Evolutionary conservation across 2,329 filamentous ascomycete genomes (phyloP).

Genomic region (Tolypocladium ophioglossoides): DNA sequence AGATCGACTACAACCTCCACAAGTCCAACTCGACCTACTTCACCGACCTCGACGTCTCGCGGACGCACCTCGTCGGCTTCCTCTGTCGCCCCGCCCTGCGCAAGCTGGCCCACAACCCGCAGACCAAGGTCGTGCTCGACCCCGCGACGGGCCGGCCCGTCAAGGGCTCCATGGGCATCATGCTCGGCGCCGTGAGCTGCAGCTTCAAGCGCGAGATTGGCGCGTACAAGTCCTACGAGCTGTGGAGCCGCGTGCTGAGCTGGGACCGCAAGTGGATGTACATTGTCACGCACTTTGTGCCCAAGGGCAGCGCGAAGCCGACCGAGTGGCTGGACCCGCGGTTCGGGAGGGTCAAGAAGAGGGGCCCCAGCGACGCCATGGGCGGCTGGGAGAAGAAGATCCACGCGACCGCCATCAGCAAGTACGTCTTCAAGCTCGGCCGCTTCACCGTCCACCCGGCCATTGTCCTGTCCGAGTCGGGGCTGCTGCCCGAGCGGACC

Average conservation of each 20-base stretch:
- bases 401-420: slow-evolving; percentile 61
- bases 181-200: slow-evolving; percentile 63
- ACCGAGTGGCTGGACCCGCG: slow-evolving; percentile 39
- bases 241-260: slow-evolving; percentile 58
- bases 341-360: slow-evolving; percentile 29
- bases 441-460: slow-evolving; percentile 78
- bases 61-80: slow-evolving; percentile 68
- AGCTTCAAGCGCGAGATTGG: slow-evolving; percentile 65
- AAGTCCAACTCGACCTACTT: slow-evolving; percentile 84
- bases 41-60: slow-evolving; percentile 71
- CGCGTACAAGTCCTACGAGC: slow-evolving; percentile 59
- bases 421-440: slow-evolving; percentile 76
- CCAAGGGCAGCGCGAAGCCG: slow-evolving; percentile 46
- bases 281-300: slow-evolving; percentile 63
- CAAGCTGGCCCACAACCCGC: slow-evolving; percentile 6
- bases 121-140: slow-evolving; percentile 33
- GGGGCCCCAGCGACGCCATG: slow-evolving; percentile 23
- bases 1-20: slow-evolving; percentile 81
- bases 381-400: slow-evolving; percentile 51
- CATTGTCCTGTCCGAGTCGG: slow-evolving; percentile 58
- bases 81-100: slow-evolving; percentile 40
- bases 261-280: slow-evolving; percentile 83
- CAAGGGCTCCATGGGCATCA: slow-evolving; percentile 46
- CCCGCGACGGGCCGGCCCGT: slow-evolving; percentile 36
- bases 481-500: slow-evolving; percentile 64